Base-by-base conservation (phyloP, 2,329 filamentous ascomycete genomes). In the Knufia petricola region DNA sequence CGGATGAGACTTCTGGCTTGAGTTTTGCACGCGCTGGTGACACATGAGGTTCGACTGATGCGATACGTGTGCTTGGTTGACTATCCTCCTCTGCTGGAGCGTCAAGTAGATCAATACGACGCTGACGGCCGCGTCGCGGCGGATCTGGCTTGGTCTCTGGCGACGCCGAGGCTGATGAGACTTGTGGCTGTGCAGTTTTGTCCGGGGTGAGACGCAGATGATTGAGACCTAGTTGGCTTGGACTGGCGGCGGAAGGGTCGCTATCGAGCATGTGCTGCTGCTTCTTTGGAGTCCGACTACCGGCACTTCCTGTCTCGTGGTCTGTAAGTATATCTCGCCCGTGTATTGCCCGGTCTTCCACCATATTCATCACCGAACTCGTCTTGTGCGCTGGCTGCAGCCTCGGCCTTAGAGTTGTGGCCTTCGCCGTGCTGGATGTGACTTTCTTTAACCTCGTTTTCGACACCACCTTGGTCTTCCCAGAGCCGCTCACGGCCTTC, bases 21-120 rank as follows among this genome's bases (percentile, higher is more conserved):
- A 37, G 41, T 34, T 38, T 24, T 20, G 26, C 24, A 7, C 28
- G 19, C 45, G 37, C 39, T 23, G 19, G 31, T 34, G n/a, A 13
- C 13, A 30, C 3, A 17, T 13, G 24, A 3, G 9, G 9, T n/a
- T 44, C 24, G 13, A 21, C 41, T 3, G 41, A 44, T 28, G 28
- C 21, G 32, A 3, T 6, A 7, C 24, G n/a, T 6, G 23, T 31
- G 15, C 24, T 44, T 7, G 23, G 9, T 2, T 44, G 23, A 12
- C 24, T 32, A 20, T 15, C 8, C 2, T 9, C 17, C 8, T 44
- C 26, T 32, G 13, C 24, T 36, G 55, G 53, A 28, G 50, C 52
- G 43, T 58, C 55, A 37, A 58, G 49, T 34, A 51, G 46, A 37
- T 57, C 56, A 34, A 57, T 46, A 7, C 56, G 50, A 31, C 55